Evolutionary conservation across 495 filamentous ascomycete species (phyloP), one percentile per base, ranked within the genome.

Genomic region (Penicillium crystallinum): DNA sequence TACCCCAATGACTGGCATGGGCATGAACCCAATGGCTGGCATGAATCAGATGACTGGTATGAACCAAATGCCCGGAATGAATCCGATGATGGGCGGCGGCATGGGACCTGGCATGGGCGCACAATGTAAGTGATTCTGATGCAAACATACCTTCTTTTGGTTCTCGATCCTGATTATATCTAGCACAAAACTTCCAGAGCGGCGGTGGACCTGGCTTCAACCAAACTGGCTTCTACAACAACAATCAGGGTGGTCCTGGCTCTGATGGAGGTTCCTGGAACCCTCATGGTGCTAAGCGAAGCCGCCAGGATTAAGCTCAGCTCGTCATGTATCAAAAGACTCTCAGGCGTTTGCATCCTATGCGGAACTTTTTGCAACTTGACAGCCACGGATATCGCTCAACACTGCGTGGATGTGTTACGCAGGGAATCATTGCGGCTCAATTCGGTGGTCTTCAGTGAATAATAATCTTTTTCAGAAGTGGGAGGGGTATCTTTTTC

Each of bases 201-300:
- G 80, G 78, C 30, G 33, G 21, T 78, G 82, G 61, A 75, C 81
- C 10, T 81, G 81, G 18, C 51, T 96, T 93, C 71, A 91, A 91
- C 64, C 86, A 87, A 6, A 15, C 34, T 17, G 38, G 29, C 21
- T 44, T 30, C 25, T 37, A 37, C 33, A 38, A 48, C 15, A 43
- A 43, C 91, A 92, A 77, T 49, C 81, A 83, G 53, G 76, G 67
- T 10, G 41, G 52, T n/a, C 68, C 62, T 22, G 31, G 44, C 6
- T 76, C 72, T 30, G 81, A 80, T 7, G 27, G 6, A 53, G 85
- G 81, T 25, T 79, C 78, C 56, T 88, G 88, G 81, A 93, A 95
- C 59, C 89, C 90, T 0, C 90, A 95, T 56, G 87, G 87, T 23
- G 82, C 87, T 8, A 95, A 95, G 67, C 79, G 88, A 49, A 84